Evolutionary conservation across 1,284 basidiomycete species (phyloP), one percentile per base, ranked within the genome.

Genomic region (Apiotrichum gracile): DNA sequence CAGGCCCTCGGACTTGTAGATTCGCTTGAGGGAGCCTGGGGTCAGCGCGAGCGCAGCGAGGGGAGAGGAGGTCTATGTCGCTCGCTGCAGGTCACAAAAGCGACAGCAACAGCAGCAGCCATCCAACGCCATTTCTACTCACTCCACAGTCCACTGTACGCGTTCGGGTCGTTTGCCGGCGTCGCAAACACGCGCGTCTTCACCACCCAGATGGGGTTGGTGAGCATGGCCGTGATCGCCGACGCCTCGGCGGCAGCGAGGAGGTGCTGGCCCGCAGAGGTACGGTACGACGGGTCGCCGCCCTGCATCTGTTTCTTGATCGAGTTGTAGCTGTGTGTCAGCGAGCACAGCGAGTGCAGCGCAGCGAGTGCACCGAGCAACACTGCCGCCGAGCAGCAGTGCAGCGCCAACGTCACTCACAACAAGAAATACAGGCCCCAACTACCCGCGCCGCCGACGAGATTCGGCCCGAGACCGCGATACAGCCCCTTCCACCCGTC

Each of bases 391-490:
- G 24, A 14, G 26, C 42, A 31, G 26, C 42, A n/a, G n/a, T n/a
- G n/a, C n/a, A n/a, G n/a, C n/a, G n/a, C n/a, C n/a, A n/a, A 24
- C 22, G 14, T 12, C 2, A 81, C 90, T 76, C 70, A 94, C 94
- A 96, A 96, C 58, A 97, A 81, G 76, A 98, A 98, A 76, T 99
- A 98, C 29, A 97, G 76, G 0, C 96, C 94, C 94, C 94, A 98
- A 64, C 89, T 93, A 7, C 87, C 85, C n/a, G 93, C 91, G 65
- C 97, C 97, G 19, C 96, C 94, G 0, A 90, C 88, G 41, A 97
- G 82, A 69, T 98, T 99, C 2, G 93, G 85, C 3, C 84, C 82
- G 26, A 98, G 78, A 13, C 94, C 94, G 55, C 94, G 82, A 74
- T 97, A 97, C 47, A 98, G 78, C 0, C 93, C 94, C 60, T 76